Base-by-base conservation (phyloP, 2,329 filamentous ascomycete genomes). In the Aspergillus niger region DNA sequence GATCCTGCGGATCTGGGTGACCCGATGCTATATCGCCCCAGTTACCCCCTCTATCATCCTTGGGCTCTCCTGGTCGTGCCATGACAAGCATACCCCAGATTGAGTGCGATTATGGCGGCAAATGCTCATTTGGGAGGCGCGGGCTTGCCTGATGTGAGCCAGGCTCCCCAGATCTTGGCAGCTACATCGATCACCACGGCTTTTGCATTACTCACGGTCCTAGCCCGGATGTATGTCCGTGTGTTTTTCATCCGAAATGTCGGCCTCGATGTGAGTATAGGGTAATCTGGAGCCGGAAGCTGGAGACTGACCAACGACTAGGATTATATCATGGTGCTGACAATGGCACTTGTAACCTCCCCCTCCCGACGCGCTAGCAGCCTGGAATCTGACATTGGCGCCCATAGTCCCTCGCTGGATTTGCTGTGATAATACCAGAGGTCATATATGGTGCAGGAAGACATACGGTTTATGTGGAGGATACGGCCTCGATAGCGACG, bases 361-460 rank as follows among this genome's bases (percentile, higher is more conserved):
- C 24, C 15, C 8, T 13, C 13, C 7, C 13, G 13, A 10, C 49
- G n/a, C 20, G 7, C 15, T 15, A 17, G 32, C 32, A 36, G 32
- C 32, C 32, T 36, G 32, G 32, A 36, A 36, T 6, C 26, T 39
- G n/a, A 13, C 30, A 15, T 38, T 55, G 26, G 41, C 32, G 5
- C 17, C 17, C 43, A 39, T 17, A 66, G 55, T 76, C 76, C 11
- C 62, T 81, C 51, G 67, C 71, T 7, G 79, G 79, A 1, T 74
- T 78, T 57, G 75, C 70, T 2, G 51, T 82, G 24, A 70, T 82
- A 48, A 71, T 81, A 13, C 72, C 72, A 0, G 70, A 81, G 51
- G 76, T 82, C 3, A 57, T 69, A 1, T 70, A 79, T 48, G 81
- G 81, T 3, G 80, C 77, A n/a, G 82, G 82, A 5, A 72, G 71